Base-by-base conservation (phyloP, 1,284 basidiomycete species). In the Ceratorhiza oryzae-sativae region DNA sequence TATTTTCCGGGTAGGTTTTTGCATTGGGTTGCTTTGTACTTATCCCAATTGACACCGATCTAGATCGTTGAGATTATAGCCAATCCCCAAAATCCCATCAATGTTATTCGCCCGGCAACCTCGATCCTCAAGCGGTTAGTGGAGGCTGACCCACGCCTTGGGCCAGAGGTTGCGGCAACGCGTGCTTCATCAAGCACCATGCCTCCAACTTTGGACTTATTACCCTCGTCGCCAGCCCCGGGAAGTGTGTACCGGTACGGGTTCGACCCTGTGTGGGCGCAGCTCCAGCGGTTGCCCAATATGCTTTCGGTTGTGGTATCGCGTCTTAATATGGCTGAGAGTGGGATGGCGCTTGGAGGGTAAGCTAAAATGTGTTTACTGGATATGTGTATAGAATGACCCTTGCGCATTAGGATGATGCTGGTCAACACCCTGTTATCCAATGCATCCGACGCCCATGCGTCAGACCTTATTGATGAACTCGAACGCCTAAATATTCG, bases 31-130 rank as follows among this genome's bases (percentile, higher is more conserved):
- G 36, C 34, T 23, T 27, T 20, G 32, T 46, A 70, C 42, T 53
- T 73, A 6, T 23, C 30, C 8, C 15, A 20, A 45, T 32, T 49
- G 1, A 45, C n/a, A 0, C 77, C 79, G 39, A 77, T 78, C 58
- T 75, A 77, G 65, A 78, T 97, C 49, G 93, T 97, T 27, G 86
- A 89, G 75, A 91, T 96, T 73, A 85, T 97, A 46, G 89, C 92
- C 2, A 88, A 91, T 0, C 83, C 90, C 18, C 84, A 86, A 62
- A 88, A 91, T 49, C 86, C 90, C n/a, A 89, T 96, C 83, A 99
- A 99, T 76, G 92, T 98, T 75, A 93, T 94, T 76, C 89, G 96
- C n/a, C 96, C 96, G 12, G 95, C 96, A 0, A 97, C 95, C n/a
- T 90, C 92, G 53, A 95, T 97, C 72, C 84, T 97, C 73, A 93